Percentiles rank a stretch among this genome's conserved stretches.
phyloP scores from a whole-genome alignment of 306 rosid species.

The Delonix regia region DNA sequence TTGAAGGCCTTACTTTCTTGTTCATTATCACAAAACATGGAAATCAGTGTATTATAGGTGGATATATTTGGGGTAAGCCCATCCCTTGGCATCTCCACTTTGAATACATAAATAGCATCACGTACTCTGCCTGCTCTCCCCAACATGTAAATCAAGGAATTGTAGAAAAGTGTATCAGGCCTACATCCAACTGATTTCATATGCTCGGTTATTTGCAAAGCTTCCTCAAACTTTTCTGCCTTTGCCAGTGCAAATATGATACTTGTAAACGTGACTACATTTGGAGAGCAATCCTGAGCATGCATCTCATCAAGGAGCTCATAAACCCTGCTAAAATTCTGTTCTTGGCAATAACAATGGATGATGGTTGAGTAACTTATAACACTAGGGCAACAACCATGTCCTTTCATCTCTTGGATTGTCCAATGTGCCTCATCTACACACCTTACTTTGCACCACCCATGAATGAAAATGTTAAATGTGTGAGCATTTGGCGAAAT shows the following conservation, averaged over 20 bases:
- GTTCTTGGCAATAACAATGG: slow-evolving; percentile 58
- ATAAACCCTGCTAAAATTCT: slow-evolving; percentile 57
- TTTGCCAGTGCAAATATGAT: slow-evolving; percentile 69
- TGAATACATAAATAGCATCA: slow-evolving; percentile 59
- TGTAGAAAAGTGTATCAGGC: slow-evolving; percentile 72
- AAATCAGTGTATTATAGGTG: slow-evolving; percentile 79
- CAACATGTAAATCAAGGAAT: slow-evolving; percentile 67
- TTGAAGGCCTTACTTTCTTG: slow-evolving; percentile 61
- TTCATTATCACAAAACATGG: slow-evolving; percentile 67
- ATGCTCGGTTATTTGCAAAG: slow-evolving; percentile 56
- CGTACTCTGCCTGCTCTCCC: slow-evolving; percentile 68
- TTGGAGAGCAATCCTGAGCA: slow-evolving; percentile 64
- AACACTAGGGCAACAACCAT: slow-evolving; percentile 71
- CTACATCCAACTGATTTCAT: slow-evolving; percentile 64
- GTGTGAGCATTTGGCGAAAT: slow-evolving; percentile 74
- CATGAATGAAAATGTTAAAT: slow-evolving; percentile 81
- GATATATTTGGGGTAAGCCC: slow-evolving; percentile 66
- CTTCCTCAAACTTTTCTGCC: slow-evolving; percentile 66
- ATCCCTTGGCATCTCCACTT: slow-evolving; percentile 60
- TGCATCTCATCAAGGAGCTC: slow-evolving; percentile 90
- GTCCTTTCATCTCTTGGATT: slow-evolving; percentile 87
- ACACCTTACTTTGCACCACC: slow-evolving; percentile 80
- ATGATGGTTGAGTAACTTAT: slow-evolving; percentile 79
- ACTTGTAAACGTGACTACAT: slow-evolving; percentile 71
- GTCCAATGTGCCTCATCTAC: slow-evolving; percentile 95